These are phyloP conservation scores for Nemania sp. DNA, from an alignment of 2,329 filamentous ascomycete genomes.

Conservation along the genomic window DNA sequence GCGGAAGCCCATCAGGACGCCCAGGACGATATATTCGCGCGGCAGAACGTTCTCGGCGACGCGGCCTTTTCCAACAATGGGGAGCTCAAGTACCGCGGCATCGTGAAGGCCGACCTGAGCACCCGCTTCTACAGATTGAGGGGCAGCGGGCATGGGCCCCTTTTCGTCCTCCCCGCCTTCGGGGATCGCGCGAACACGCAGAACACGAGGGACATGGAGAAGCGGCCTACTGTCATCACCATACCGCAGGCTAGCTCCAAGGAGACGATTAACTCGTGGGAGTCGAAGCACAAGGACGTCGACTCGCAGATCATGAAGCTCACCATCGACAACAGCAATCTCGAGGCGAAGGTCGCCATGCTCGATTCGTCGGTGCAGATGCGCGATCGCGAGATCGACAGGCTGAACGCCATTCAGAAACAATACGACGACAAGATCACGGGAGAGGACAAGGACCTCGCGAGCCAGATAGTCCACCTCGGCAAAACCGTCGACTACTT, in stretches of 20 bases:
- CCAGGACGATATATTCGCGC: constrained; percentile 42
- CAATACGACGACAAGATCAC: constrained; percentile 24
- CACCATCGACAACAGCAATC: constrained; percentile 19
- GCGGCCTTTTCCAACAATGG: constrained; percentile 41
- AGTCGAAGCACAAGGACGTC: constrained; percentile 29
- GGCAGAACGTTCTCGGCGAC: constrained; percentile 49
- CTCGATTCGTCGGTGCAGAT: constrained; percentile 20
- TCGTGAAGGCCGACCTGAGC: constrained; percentile 53
- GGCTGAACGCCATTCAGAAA: constrained; percentile 22
- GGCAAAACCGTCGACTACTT: constrained; percentile 5
- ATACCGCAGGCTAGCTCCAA: constrained; percentile 33
- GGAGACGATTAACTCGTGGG: constrained; percentile 31
- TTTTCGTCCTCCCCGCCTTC: constrained; percentile 59
- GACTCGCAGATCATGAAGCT: constrained; percentile 15
- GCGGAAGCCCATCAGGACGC: constrained; percentile 48
- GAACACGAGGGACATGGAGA: constrained; percentile 52
- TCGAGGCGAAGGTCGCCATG: constrained; percentile 6
- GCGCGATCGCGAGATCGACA: constrained; percentile 26
- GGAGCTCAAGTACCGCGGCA: constrained; percentile 46
- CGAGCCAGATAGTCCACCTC: constrained; percentile 11
- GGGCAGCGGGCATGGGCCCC: constrained; percentile 49
- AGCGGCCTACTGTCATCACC: constrained; percentile 46
- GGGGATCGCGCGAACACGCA: constrained; percentile 50
- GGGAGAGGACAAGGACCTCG: constrained; percentile 1
- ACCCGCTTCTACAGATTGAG: constrained; percentile 60